Evolutionary conservation across 2,329 filamentous ascomycete species (phyloP).

Genomic region (Curvularia verruculosa): DNA sequence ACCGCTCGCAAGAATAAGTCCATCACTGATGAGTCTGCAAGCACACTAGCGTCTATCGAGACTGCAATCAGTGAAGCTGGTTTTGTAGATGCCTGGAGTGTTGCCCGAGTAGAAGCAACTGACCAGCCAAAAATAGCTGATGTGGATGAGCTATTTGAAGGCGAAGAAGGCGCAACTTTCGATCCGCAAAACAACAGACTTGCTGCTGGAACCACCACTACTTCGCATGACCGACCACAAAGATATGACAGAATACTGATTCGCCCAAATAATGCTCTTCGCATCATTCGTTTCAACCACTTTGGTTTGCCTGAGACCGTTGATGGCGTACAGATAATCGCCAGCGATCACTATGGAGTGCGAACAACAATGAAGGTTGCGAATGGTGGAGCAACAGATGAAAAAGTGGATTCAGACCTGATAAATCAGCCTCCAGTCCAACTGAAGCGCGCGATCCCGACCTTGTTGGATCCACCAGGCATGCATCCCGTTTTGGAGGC

Average conservation of each 20-base stretch:
- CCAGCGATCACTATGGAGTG: conserved; percentile 63
- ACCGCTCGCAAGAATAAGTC: conserved; percentile 59
- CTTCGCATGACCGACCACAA: conserved; percentile 66
- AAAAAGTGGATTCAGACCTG: conserved; percentile 2
- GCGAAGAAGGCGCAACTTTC: conserved; percentile 70
- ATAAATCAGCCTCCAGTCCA: conserved; percentile 18
- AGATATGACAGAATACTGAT: conserved; percentile 69
- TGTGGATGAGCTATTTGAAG: conserved; percentile 55
- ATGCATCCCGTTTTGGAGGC: conserved; percentile 22
- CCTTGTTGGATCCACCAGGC: conserved; percentile 15
- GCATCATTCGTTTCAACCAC: conserved; percentile 59
- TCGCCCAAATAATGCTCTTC: conserved; percentile 51
- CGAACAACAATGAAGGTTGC: conserved; percentile 44
- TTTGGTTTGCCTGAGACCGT: conserved; percentile 58
- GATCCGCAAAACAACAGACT: conserved; percentile 64
- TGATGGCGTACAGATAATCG: conserved; percentile 24
- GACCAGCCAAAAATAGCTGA: conserved; percentile 45
- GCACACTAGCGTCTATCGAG: conserved; percentile 56
- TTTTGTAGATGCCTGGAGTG: conserved; percentile 61
- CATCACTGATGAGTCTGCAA: conserved; percentile 59
- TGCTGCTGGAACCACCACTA: conserved; percentile 60
- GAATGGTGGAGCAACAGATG: neutral
- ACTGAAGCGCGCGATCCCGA: conserved; percentile 14
- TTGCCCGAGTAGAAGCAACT: conserved; percentile 53
- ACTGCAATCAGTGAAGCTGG: conserved; percentile 53